Conservation (phyloP, 805 yeast genomes). For the Yamadazyma phyllophila region DNA sequence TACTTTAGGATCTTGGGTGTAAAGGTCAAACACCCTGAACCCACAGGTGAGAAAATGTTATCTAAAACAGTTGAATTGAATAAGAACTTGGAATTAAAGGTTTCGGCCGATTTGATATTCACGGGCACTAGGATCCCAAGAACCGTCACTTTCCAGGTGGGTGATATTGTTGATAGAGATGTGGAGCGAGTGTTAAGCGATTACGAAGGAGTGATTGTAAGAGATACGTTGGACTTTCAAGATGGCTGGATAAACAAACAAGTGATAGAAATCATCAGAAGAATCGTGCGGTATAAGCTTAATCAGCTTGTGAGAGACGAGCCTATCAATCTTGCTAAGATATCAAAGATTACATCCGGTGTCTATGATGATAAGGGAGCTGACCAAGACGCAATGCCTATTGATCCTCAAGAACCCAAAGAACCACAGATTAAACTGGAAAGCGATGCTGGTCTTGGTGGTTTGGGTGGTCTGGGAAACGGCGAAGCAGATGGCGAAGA, state of each 20-base stretch:
- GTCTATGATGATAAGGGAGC: conserved; percentile 24
- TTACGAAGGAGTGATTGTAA: conserved; percentile 33
- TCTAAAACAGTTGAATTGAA: conserved; percentile 25
- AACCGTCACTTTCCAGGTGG: conserved; percentile 72
- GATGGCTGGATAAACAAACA: conserved; percentile 80
- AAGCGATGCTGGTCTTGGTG: conserved; percentile 14
- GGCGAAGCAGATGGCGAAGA: conserved; percentile 19
- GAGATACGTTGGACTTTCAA: conserved; percentile 42
- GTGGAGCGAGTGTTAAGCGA: conserved; percentile 44
- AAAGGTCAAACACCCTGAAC: conserved; percentile 16
- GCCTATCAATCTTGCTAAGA: conserved; percentile 40
- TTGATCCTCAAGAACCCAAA: conserved; percentile 21
- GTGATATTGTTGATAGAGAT: conserved; percentile 70
- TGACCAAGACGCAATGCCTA: conserved; percentile 8
- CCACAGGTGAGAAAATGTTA: conserved; percentile 15
- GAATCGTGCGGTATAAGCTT: conserved; percentile 70
- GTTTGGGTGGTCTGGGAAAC: conserved; percentile 18
- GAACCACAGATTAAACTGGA: conserved; percentile 23
- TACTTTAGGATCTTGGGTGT: conserved; percentile 59
- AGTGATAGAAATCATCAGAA: conserved; percentile 61
- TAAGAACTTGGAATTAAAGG: conserved; percentile 9
- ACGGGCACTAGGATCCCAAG: conserved; percentile 70
- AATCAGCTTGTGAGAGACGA: conserved; percentile 55
- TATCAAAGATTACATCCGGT: conserved; percentile 43
- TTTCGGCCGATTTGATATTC: conserved; percentile 51